phyloP scores from a whole-genome alignment of 352 stramenopile genomes.

The Pythium brassicae region DNA sequence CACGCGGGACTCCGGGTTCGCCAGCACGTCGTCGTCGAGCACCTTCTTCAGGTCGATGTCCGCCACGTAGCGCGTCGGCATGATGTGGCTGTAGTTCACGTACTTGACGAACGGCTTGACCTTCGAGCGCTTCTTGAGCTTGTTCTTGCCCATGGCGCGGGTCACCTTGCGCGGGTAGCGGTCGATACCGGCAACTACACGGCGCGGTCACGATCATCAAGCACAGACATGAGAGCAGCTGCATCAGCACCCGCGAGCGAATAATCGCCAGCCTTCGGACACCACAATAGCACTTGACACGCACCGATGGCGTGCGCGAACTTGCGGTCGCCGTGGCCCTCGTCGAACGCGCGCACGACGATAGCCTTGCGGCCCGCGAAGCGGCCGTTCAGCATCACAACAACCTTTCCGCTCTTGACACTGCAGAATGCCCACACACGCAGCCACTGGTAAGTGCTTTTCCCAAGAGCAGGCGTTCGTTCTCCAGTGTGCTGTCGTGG shows the following conservation, averaged over 20 bases:
- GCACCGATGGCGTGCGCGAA: slow-evolving; percentile 96
- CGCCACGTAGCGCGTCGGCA: slow-evolving; percentile 98
- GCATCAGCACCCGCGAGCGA: not conserved
- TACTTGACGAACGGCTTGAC: slow-evolving; percentile 99
- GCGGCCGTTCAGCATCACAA: slow-evolving; percentile 97
- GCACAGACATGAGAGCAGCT: not conserved
- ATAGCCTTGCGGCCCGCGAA: slow-evolving; percentile 99
- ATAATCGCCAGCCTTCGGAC: not conserved
- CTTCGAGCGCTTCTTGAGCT: slow-evolving; percentile 97
- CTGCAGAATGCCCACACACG: slow-evolving; percentile 26
- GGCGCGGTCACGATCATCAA: no score
- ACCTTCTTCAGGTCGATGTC: slow-evolving; percentile 99
- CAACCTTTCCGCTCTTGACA: slow-evolving; percentile 99
- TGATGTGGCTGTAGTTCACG: slow-evolving; percentile 99
- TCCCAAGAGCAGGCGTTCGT: not conserved
- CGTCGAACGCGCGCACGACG: slow-evolving; percentile 98
- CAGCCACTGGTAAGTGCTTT: slow-evolving; percentile 12
- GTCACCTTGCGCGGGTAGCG: slow-evolving; percentile 97
- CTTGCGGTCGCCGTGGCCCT: slow-evolving; percentile 94
- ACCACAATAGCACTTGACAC: slow-evolving; percentile 1
- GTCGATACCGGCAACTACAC: slow-evolving; percentile 92
- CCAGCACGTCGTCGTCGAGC: slow-evolving; percentile 86
- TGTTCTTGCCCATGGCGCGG: slow-evolving; percentile 95
- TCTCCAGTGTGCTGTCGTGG: no score
- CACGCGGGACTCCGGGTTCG: slow-evolving; percentile 76